Evolutionary conservation across 768 basidiomycete genomes (phyloP).

Genomic region (Tubosaeta brunneosetosa): DNA sequence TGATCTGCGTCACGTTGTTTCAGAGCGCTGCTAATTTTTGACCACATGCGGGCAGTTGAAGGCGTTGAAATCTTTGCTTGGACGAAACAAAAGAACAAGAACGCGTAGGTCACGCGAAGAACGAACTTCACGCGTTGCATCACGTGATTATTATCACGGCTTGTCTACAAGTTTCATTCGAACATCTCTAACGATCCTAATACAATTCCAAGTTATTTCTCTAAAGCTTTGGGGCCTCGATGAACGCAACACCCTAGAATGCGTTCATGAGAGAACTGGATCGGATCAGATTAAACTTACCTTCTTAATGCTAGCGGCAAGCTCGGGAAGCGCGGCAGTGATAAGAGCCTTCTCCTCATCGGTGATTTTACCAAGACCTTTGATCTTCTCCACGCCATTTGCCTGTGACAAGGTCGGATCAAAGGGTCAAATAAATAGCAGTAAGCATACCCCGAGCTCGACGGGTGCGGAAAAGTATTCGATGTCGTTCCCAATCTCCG

Average conservation of each 20-base stretch:
- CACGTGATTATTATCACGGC: slow-evolving; percentile 20
- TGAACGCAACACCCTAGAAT: slow-evolving; percentile 24
- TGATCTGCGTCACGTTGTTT: slow-evolving; percentile 34
- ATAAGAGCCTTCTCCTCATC: slow-evolving; percentile 72
- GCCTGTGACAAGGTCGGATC: slow-evolving; percentile 39
- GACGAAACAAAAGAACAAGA: background rate
- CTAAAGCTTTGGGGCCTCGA: slow-evolving; percentile 28
- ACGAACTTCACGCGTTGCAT: slow-evolving; percentile 25
- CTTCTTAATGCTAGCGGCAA: slow-evolving; percentile 66
- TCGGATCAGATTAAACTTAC: slow-evolving; percentile 34
- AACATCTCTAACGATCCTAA: slow-evolving; percentile 1
- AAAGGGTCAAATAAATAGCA: background rate
- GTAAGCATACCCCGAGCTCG: slow-evolving; percentile 70
- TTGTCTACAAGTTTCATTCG: background rate
- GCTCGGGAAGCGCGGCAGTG: slow-evolving; percentile 76
- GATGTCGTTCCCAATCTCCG: slow-evolving; percentile 70
- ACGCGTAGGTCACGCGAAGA: slow-evolving; percentile 24
- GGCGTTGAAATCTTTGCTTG: background rate
- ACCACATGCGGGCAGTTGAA: slow-evolving; percentile 45
- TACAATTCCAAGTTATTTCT: background rate
- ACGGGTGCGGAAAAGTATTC: slow-evolving; percentile 89
- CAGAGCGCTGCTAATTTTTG: slow-evolving; percentile 54
- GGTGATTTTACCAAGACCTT: slow-evolving; percentile 71
- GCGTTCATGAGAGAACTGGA: background rate
- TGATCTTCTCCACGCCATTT: slow-evolving; percentile 79